These are phyloP conservation scores for Schrenkiella parvula DNA, from an alignment of 345 rosid genomes.

Conservation along the genomic window DNA sequence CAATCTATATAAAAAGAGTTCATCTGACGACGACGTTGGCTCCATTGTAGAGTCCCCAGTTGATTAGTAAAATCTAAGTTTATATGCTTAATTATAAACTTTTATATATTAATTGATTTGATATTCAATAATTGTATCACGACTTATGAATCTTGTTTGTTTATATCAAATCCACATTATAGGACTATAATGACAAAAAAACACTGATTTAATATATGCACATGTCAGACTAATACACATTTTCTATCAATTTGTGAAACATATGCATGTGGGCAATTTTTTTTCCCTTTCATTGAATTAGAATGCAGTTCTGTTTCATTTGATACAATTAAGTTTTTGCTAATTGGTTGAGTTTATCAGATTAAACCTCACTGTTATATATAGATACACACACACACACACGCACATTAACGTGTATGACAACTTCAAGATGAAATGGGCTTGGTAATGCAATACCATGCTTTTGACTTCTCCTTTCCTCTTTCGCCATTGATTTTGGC, in stretches of 20 bases:
- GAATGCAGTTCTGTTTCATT: constrained; percentile 4
- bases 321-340: neutral
- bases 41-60: neutral
- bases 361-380: neutral
- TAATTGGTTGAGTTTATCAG: neutral
- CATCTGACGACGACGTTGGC: neutral
- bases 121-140: neutral
- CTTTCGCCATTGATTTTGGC: neutral
- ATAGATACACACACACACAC: neutral
- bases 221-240: constrained; percentile 18
- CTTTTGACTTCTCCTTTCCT: constrained; percentile 21
- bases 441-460: neutral
- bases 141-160: neutral
- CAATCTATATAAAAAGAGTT: neutral
- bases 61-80: too few species aligned
- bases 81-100: too few species aligned
- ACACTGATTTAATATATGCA: neutral
- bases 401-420: neutral
- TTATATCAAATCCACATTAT: neutral
- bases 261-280: constrained; percentile 28
- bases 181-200: neutral
- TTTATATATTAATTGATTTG: neutral
- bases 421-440: neutral
- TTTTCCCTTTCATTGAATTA: constrained; percentile 5
- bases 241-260: constrained; percentile 9